Percentiles rank a stretch among this genome's conserved stretches.
phyloP scores from a whole-genome alignment of 495 filamentous ascomycete genomes.

The Neurospora discreta region DNA sequence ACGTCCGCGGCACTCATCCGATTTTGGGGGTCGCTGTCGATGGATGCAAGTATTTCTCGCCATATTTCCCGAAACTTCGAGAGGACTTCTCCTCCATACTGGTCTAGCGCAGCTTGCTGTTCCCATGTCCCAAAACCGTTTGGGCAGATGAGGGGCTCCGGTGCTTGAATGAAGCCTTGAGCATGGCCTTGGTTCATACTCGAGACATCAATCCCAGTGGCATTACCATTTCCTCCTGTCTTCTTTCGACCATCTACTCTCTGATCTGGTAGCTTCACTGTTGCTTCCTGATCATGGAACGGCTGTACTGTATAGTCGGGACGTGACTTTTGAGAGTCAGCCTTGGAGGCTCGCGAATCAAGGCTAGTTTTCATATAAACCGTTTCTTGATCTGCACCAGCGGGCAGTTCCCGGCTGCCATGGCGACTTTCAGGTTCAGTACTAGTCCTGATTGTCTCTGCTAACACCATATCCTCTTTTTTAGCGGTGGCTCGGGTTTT shows the following conservation, averaged over 20 bases:
- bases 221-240: neutral
- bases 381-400: neutral
- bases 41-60: neutral
- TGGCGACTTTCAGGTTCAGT: neutral
- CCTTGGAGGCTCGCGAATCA: neutral
- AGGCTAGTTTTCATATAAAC: neutral
- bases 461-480: neutral
- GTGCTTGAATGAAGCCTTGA: neutral
- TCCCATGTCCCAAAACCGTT: neutral
- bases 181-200: neutral
- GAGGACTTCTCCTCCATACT: neutral
- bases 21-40: neutral
- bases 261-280: neutral
- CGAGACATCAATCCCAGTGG: neutral
- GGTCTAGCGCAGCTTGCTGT: neutral
- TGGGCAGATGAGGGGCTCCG: neutral
- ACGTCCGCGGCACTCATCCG: neutral
- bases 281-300: neutral
- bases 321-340: neutral
- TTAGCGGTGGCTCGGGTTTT: neutral
- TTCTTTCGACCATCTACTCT: neutral
- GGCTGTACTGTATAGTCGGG: neutral
- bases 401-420: neutral
- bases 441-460: neutral
- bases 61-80: neutral